Base-by-base conservation (phyloP, 1,284 basidiomycete genomes). In the Sporisorium iseilematis-ciliati region DNA sequence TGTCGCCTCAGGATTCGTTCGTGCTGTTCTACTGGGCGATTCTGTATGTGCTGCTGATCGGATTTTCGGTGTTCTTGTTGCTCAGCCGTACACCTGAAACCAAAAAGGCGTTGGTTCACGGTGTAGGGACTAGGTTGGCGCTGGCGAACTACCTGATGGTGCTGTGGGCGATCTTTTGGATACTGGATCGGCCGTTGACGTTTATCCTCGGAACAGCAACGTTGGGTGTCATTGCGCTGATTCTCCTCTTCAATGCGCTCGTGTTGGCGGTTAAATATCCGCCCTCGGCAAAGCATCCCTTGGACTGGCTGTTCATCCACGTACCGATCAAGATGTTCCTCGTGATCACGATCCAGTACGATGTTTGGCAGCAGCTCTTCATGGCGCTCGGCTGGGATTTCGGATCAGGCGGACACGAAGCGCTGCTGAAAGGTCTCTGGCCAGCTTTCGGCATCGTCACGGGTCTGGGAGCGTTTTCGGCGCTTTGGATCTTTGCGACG, bases 61-160 rank as follows among this genome's bases (percentile, higher is more conserved):
- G 92, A 0, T 93, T 94, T 80, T 95, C 93, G 66, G 77, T 93
- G 3, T 86, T 94, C 16, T 88, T 95, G 7, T 89, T 93, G 0
- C 75, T 92, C 1, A 90, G 90, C 0, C 87, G 88, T n/a, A 92
- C 90, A 64, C 87, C 89, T 0, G 92, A 93, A 81, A 95, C 93
- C 12, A 95, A 94, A 51, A 76, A 70, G 45, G 67, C 77, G 7
- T 56, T 82, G 23, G 65, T 70, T 1, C 67, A 92, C 77, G 93
- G 91, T 7, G 91, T 94, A 11, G 93, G 93, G 0, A 83, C 92
- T 4, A 88, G 91, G 1, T 88, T 95, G 46, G 92, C 94, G 0
- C 82, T 92, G 26, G 89, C 92, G 4, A 95, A 96, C 82, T 91
- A 92, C 88, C 79, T 92, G 7, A 91, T 93, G 89, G 93, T 92